These are phyloP conservation scores for Meyerozyma guilliermondii DNA, from an alignment of 1,139 yeast genomes.

Conservation along the genomic window DNA sequence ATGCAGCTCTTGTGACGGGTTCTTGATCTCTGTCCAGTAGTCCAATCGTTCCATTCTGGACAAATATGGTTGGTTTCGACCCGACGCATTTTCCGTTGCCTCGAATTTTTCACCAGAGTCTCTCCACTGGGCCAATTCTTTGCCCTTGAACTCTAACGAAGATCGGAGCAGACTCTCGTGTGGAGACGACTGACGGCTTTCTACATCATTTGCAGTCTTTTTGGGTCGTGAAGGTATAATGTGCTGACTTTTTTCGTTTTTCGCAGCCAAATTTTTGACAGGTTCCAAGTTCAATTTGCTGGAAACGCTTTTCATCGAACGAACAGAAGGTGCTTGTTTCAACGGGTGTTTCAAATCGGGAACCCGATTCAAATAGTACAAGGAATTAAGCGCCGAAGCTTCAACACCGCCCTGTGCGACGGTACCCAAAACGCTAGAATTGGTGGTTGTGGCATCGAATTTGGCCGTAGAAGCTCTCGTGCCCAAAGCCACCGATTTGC, in stretches of 20 bases:
- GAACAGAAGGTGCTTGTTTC: not conserved
- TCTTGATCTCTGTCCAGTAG: constrained; percentile 64
- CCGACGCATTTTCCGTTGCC: not conserved
- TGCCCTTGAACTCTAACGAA: not conserved
- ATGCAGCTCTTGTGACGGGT: constrained; percentile 60
- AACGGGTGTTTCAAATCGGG: constrained; percentile 21
- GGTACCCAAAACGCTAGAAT: constrained; percentile 34
- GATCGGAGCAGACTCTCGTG: not conserved
- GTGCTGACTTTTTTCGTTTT: not conserved
- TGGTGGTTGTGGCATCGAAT: constrained; percentile 25
- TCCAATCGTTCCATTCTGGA: constrained; percentile 4
- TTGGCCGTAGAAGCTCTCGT: constrained; percentile 10
- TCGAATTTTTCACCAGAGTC: not conserved
- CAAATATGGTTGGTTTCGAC: not conserved
- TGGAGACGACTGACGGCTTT: not conserved
- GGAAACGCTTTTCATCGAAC: not conserved
- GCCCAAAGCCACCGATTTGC: constrained; percentile 10
- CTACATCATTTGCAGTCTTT: not conserved
- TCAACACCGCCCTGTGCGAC: constrained; percentile 27
- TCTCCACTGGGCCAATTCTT: not conserved
- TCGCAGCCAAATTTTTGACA: not conserved
- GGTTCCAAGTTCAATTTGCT: not conserved
- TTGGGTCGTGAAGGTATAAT: not conserved
- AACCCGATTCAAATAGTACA: constrained; percentile 35
- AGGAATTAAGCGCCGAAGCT: constrained; percentile 34